Conservation (phyloP, 83 land plant species). For the Isoetes engelmannii region DNA sequence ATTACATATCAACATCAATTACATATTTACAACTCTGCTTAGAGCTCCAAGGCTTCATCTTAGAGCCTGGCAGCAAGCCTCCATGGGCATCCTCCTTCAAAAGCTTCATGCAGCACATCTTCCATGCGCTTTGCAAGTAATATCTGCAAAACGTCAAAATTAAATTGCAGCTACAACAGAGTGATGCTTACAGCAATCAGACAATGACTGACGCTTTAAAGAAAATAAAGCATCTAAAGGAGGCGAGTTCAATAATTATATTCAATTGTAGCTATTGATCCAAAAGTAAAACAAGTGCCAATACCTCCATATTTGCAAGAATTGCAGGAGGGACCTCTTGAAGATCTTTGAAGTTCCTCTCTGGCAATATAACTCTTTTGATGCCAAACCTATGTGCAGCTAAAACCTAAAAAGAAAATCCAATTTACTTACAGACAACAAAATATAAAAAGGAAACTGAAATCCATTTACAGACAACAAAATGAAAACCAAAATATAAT, state of each 20-base stretch:
- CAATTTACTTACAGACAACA: too few species aligned
- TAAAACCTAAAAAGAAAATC: slow-evolving; percentile 44
- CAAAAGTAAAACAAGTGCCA: background rate
- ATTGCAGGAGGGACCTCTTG: slow-evolving; percentile 83
- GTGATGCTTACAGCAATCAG: too few species aligned
- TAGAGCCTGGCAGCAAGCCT: slow-evolving; percentile 27
- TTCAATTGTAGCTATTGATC: background rate
- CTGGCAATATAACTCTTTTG: slow-evolving; percentile 87
- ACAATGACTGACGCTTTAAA: background rate
- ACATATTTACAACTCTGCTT: background rate
- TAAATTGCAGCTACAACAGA: background rate
- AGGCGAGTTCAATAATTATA: too few species aligned
- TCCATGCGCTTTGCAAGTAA: slow-evolving; percentile 76
- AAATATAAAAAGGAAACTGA: too few species aligned
- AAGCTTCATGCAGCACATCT: slow-evolving; percentile 88
- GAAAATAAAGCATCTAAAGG: too few species aligned
- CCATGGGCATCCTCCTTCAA: slow-evolving; percentile 96
- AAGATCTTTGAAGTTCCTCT: slow-evolving; percentile 84
- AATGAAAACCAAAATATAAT: background rate
- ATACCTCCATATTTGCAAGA: slow-evolving; percentile 77
- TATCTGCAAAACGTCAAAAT: slow-evolving; percentile 36
- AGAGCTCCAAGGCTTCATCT: background rate
- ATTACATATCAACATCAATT: too few species aligned
- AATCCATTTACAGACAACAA: too few species aligned
- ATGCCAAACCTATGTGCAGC: slow-evolving; percentile 98